A percentile compares a stretch with the other conserved stretches of the same genome.
Conservation (phyloP, 345 rosid species). For the Eucalyptus sp. region DNA sequence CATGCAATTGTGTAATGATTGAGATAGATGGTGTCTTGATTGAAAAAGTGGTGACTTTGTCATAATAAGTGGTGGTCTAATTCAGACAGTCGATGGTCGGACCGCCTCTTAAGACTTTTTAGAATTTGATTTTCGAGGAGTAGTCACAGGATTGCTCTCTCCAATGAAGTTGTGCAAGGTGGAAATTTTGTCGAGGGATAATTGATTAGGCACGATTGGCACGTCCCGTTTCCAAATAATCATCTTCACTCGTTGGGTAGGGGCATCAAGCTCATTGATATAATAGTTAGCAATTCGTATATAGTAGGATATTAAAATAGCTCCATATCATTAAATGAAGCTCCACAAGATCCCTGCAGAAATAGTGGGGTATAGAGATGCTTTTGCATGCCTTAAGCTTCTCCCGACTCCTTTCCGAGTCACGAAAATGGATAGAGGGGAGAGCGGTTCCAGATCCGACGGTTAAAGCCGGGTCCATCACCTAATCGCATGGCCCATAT, state of each 20-base stretch:
- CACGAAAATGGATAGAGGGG: neutral
- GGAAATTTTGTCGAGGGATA: neutral
- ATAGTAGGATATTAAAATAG: too few species aligned
- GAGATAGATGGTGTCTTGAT: neutral
- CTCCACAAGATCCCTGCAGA: neutral
- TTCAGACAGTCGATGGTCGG: accelerated
- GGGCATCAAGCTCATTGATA: neutral
- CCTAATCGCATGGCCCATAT: neutral
- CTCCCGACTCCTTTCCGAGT: neutral
- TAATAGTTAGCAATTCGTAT: too few species aligned
- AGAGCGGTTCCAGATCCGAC: neutral
- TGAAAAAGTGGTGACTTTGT: neutral
- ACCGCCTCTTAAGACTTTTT: neutral
- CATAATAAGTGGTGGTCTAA: neutral
- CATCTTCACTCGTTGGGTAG: neutral
- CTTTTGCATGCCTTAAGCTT: neutral
- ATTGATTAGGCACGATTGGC: accelerated
- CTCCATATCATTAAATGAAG: neutral
- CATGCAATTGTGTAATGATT: neutral
- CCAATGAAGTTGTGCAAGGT: neutral
- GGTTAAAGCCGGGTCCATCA: neutral
- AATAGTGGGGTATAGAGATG: neutral
- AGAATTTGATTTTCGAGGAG: neutral
- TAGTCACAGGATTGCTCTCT: neutral
- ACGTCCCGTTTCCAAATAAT: neutral